phyloP scores from a whole-genome alignment of 2,329 filamentous ascomycete species.

The Hirsutella thompsonii region DNA sequence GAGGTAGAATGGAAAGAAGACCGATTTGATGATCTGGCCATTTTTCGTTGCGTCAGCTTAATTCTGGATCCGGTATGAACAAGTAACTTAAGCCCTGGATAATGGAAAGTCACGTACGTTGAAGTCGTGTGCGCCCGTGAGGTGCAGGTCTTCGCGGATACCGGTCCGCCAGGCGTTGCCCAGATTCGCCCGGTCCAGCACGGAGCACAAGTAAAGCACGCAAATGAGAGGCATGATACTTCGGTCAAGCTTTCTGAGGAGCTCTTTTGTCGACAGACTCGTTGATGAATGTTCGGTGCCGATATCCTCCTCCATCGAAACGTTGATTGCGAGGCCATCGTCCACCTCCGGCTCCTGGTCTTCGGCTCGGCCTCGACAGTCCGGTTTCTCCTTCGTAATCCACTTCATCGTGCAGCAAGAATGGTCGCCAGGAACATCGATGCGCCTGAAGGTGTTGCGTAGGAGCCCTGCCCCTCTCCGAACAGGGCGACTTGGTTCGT shows the following conservation, averaged over 20 bases:
- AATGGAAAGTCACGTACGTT: conserved; percentile 10
- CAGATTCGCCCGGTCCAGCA: conserved; percentile 27
- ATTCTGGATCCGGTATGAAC: neutral
- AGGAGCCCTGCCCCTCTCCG: too few relatives aligned
- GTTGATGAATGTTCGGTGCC: conserved; percentile 7
- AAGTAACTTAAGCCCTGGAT: neutral
- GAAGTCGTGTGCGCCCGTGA: conserved; percentile 21
- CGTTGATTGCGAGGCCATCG: too few relatives aligned
- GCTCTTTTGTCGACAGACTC: conserved; percentile 29
- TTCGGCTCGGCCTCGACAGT: too few relatives aligned
- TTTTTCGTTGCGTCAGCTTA: too few relatives aligned
- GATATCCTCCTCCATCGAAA: too few relatives aligned
- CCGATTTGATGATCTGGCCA: conserved; percentile 28
- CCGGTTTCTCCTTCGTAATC: too few relatives aligned
- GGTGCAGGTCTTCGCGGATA: conserved; percentile 21
- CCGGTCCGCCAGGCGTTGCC: conserved; percentile 49
- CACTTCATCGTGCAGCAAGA: too few relatives aligned
- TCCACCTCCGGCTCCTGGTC: too few relatives aligned
- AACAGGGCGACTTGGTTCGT: too few relatives aligned
- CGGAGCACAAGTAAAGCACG: conserved; percentile 44
- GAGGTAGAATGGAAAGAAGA: conserved; percentile 42
- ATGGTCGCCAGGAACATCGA: too few relatives aligned
- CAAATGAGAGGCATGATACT: conserved; percentile 46
- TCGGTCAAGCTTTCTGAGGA: conserved; percentile 40
- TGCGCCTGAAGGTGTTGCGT: too few relatives aligned